These are phyloP conservation scores for Tricholomella constricta DNA, from an alignment of 768 basidiomycete species.

Conservation along the genomic window DNA sequence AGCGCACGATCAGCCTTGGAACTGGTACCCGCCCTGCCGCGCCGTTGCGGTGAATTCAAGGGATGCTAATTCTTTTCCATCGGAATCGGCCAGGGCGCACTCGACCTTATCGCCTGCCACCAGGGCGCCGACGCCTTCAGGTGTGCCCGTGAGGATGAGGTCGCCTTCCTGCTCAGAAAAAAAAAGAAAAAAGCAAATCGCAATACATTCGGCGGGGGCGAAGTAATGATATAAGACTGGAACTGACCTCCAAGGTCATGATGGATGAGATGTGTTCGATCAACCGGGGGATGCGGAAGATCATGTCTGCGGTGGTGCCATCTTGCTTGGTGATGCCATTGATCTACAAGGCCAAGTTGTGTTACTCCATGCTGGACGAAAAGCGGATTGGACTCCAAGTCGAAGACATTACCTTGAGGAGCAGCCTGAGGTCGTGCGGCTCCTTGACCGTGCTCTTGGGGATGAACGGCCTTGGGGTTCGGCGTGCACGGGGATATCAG, in stretches of 20 bases:
- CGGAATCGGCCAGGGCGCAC: slow-evolving; percentile 63
- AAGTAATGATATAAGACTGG: background rate
- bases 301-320: slow-evolving; percentile 87
- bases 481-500: background rate
- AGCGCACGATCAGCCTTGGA: slow-evolving; percentile 19
- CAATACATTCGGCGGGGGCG: background rate
- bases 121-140: slow-evolving; percentile 85
- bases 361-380: background rate
- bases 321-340: slow-evolving; percentile 84
- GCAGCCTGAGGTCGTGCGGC: slow-evolving; percentile 74
- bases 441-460: slow-evolving; percentile 70
- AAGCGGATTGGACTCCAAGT: background rate
- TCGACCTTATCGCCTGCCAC: slow-evolving; percentile 75
- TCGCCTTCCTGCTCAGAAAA: slow-evolving; percentile 72
- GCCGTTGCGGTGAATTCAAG: slow-evolving; percentile 67
- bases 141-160: slow-evolving; percentile 89
- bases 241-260: slow-evolving; percentile 88
- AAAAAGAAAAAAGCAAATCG: background rate
- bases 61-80: slow-evolving; percentile 56
- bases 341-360: slow-evolving; percentile 50
- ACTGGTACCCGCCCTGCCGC: slow-evolving; percentile 64
- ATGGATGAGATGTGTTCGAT: slow-evolving; percentile 93
- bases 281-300: slow-evolving; percentile 85
- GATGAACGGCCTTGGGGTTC: slow-evolving; percentile 70
- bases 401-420: slow-evolving; percentile 74